A percentile compares a stretch with the other conserved stretches of the same genome.
Evolutionary conservation across 2,329 filamentous ascomycete species (phyloP).

Genomic region (Aureobasidium mangrovei): DNA sequence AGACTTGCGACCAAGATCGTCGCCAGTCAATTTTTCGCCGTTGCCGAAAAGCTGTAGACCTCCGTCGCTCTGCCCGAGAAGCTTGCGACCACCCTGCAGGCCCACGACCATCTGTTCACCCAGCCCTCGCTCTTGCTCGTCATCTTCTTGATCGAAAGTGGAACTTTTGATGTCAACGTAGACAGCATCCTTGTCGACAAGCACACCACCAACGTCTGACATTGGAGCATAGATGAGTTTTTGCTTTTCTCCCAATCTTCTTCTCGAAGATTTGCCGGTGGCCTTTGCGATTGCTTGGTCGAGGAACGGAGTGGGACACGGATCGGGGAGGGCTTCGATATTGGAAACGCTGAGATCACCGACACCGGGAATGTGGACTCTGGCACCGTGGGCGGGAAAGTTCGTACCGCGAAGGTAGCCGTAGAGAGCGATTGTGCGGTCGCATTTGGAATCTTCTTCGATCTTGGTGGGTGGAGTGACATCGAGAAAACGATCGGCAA

Average conservation of each 20-base stretch:
- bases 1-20: constrained; percentile 46
- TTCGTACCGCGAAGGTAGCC: constrained; percentile 94
- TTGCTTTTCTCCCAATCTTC: constrained; percentile 87
- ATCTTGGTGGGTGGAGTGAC: constrained; percentile 88
- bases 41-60: constrained; percentile 81
- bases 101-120: constrained; percentile 92
- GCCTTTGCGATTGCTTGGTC: constrained; percentile 79
- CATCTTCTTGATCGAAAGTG: constrained; percentile 61
- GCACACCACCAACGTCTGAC: constrained; percentile 91
- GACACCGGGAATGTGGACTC: constrained; percentile 85
- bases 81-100: constrained; percentile 69
- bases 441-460: constrained; percentile 80
- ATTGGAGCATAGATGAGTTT: constrained; percentile 95
- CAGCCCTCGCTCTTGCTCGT: constrained; percentile 67
- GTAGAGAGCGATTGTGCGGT: constrained; percentile 82
- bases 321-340: constrained; percentile 84
- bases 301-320: constrained; percentile 87
- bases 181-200: constrained; percentile 94
- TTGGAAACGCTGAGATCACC: constrained; percentile 77
- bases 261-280: constrained; percentile 70
- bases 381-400: constrained; percentile 74
- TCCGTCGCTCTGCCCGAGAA: constrained; percentile 73
- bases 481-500: constrained; percentile 91
- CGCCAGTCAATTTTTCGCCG: constrained; percentile 55
- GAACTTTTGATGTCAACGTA: constrained; percentile 69